Conservation (phyloP, 2,329 filamentous ascomycete genomes). For the Cytospora chrysosperma region DNA sequence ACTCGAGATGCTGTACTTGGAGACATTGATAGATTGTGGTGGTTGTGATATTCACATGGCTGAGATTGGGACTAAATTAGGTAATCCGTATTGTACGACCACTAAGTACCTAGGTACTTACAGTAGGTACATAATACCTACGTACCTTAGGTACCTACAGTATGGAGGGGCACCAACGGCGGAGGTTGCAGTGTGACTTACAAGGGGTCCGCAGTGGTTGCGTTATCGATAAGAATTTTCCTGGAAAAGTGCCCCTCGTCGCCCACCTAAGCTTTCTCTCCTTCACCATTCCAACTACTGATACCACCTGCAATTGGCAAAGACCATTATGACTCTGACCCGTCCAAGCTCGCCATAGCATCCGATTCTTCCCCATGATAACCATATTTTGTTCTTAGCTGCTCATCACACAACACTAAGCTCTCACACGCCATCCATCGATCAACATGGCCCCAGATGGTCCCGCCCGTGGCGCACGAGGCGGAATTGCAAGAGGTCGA, state of each 20-base stretch:
- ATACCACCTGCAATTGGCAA: not conserved
- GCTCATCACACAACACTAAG: constrained; percentile 12
- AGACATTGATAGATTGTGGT: not conserved
- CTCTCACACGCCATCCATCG: not conserved
- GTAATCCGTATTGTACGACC: not conserved
- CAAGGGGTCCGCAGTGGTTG: no score
- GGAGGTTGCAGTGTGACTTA: no score
- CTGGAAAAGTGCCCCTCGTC: constrained; percentile 2
- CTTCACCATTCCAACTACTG: not conserved
- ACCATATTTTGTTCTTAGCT: constrained; percentile 2
- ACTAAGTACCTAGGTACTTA: no score
- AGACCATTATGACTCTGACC: not conserved
- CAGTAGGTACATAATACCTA: no score
- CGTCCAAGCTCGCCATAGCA: not conserved
- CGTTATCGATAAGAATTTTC: constrained; percentile 17
- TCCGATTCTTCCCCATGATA: not conserved
- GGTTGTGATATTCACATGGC: not conserved
- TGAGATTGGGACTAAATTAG: not conserved
- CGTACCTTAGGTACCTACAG: no score
- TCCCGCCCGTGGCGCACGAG: constrained; percentile 17
- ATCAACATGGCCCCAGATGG: constrained; percentile 22
- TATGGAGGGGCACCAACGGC: not conserved
- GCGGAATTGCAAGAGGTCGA: constrained; percentile 30
- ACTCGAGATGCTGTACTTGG: not conserved
- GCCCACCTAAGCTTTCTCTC: constrained; percentile 11